These are phyloP conservation scores for Phanerodontia chrysosporium DNA, from an alignment of 768 basidiomycete species.

Conservation along the genomic window DNA sequence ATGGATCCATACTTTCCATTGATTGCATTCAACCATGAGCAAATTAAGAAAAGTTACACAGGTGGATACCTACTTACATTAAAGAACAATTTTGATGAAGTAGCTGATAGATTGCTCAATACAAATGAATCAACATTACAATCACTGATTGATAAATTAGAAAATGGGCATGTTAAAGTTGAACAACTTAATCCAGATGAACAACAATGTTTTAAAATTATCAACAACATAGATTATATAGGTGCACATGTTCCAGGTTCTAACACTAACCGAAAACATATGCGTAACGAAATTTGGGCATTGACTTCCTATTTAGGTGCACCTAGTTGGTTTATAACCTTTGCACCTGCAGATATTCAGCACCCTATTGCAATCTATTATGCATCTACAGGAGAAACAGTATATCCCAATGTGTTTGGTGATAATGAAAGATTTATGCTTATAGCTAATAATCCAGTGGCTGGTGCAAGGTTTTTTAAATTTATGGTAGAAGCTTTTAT, in stretches of 20 bases:
- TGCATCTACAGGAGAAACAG: constrained; percentile 21
- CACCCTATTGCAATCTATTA: constrained; percentile 34
- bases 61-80: constrained; percentile 14
- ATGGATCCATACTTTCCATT: constrained; percentile 14
- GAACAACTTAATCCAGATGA: not conserved
- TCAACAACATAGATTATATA: constrained; percentile 5
- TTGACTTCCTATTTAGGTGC: constrained; percentile 22
- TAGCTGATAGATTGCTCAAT: constrained; percentile 4
- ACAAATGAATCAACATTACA: constrained; percentile 2
- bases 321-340: constrained; percentile 34
- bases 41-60: constrained; percentile 12
- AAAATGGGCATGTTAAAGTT: not conserved
- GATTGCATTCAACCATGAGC: constrained; percentile 20
- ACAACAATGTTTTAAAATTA: not conserved
- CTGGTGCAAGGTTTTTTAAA: constrained; percentile 31
- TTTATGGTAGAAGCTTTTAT: constrained; percentile 27
- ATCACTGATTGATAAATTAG: not conserved
- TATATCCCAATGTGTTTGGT: not conserved
- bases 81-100: constrained; percentile 1
- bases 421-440: not conserved
- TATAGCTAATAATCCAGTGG: constrained; percentile 25
- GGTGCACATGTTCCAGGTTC: constrained; percentile 7
- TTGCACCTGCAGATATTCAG: constrained; percentile 30
- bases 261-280: constrained; percentile 4
- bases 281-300: constrained; percentile 26